Base-by-base conservation (phyloP, 352 stramenopile species). In the Phytophthora agathidicida region DNA sequence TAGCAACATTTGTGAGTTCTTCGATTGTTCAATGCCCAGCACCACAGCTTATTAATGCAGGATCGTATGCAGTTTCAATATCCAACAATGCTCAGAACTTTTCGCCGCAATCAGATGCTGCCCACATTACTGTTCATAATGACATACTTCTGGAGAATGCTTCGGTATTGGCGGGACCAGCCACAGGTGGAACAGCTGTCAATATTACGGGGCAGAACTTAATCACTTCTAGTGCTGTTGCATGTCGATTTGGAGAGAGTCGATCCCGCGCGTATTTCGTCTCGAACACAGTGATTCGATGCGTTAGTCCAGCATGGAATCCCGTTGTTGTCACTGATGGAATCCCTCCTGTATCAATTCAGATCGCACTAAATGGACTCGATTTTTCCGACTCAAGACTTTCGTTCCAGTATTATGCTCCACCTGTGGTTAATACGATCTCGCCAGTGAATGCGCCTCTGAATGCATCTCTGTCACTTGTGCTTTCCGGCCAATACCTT, bases 11-110 rank as follows among this genome's bases (percentile, higher is more conserved):
- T 48, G 43, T 72, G 32, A 50, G 42, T 2, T 14, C 35, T 35
- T 64, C 48, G n/a, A 64, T 80, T 23, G 48, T 77, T 36, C 58
- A 80, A 11, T 80, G 71, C 22, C 16, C 35, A 8, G 61, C 57
- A 5, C 68, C 67, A 4, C 8, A 2, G 5, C 36, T 68, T n/a
- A 36, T 22, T 32, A 27, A 28, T 2, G 11, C 38, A 38, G 54
- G 54, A 7, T 16, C 23, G 8, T 75, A 71, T 32, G 33, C 32
- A 5, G 36, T 80, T n/a, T 36, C 36, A 24, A 42, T 77, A 17
- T 75, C 71, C 2, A 77, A 73, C 35, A 80, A 77, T 35, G 64
- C 26, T 10, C 49, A 75, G 38, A 50, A 80, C 26, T 63, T 61
- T 42, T 75, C 67, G 0, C 11, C 14, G 1, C 1, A 3, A 22